Evolutionary conservation across 2,329 filamentous ascomycete genomes (phyloP).

Genomic region (Penicillium sp.): DNA sequence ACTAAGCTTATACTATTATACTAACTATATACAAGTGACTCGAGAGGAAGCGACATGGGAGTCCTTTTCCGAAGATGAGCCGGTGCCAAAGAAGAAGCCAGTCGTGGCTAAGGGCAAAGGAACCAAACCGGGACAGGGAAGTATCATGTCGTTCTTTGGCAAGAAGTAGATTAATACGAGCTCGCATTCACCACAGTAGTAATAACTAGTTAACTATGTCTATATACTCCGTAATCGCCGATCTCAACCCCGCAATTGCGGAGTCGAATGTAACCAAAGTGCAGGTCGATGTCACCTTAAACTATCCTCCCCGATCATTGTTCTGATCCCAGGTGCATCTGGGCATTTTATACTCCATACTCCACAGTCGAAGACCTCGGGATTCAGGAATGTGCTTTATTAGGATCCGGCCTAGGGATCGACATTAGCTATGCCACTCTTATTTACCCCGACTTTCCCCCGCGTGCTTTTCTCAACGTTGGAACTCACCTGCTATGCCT

Average conservation of each 20-base stretch:
- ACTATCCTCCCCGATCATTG: slow-evolving; percentile 8
- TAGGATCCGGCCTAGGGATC: slow-evolving; percentile 12
- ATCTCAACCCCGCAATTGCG: slow-evolving; percentile 20
- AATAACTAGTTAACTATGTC: no score
- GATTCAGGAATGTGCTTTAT: slow-evolving; percentile 17
- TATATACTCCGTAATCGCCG: slow-evolving; percentile 2
- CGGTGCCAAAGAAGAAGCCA: slow-evolving; percentile 47
- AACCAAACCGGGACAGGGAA: slow-evolving; percentile 61
- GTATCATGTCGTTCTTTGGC: slow-evolving; percentile 85
- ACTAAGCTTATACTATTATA: neutral
- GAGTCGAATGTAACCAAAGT: slow-evolving; percentile 17
- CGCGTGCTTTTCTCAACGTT: neutral
- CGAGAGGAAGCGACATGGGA: slow-evolving; percentile 83
- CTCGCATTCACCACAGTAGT: neutral
- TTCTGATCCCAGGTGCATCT: neutral
- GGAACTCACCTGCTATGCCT: slow-evolving; percentile 8
- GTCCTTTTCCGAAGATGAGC: slow-evolving; percentile 87
- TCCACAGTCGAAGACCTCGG: neutral
- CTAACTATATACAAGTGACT: slow-evolving; percentile 62
- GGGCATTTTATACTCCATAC: neutral
- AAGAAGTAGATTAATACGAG: slow-evolving; percentile 57
- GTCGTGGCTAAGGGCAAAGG: slow-evolving; percentile 50
- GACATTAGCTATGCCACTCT: slow-evolving; percentile 13
- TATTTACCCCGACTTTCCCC: slow-evolving; percentile 13
- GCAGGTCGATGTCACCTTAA: slow-evolving; percentile 19